Evolutionary conservation across 805 yeast species (phyloP).

Genomic region (Starmera dryadoides): DNA sequence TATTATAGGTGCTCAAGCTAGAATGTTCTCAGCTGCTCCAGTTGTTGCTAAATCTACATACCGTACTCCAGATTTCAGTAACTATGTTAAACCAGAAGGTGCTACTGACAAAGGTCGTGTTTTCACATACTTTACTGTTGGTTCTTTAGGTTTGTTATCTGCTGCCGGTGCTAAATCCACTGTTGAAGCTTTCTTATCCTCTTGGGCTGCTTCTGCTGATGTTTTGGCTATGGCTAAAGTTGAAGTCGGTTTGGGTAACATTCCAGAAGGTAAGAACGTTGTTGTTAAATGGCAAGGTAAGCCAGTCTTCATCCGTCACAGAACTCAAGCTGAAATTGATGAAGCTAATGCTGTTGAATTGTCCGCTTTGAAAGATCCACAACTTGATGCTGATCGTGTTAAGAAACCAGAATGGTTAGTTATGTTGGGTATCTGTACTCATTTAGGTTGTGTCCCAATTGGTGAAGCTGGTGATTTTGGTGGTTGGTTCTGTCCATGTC

Average conservation of each 20-base stretch:
- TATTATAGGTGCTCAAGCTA: conserved; percentile 17
- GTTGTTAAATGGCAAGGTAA: conserved; percentile 99
- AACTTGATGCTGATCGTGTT: conserved; percentile 88
- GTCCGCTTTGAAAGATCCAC: conserved; percentile 83
- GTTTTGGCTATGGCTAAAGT: conserved; percentile 99
- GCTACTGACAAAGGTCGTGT: conserved; percentile 76
- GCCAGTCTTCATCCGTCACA: conserved; percentile 99
- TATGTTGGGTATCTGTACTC: conserved; percentile 99
- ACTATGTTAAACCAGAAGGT: conserved; percentile 63
- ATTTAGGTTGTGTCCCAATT: conserved; percentile 99
- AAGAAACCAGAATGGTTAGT: conserved; percentile 96
- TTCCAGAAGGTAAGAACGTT: conserved; percentile 97
- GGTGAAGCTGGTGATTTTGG: conserved; percentile 99
- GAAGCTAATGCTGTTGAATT: conserved; percentile 89
- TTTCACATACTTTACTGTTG: conserved; percentile 95
- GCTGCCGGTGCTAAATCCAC: conserved; percentile 97
- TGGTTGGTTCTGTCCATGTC: conserved; percentile 99
- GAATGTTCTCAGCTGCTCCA: conserved; percentile 29
- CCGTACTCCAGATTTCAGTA: conserved; percentile 86
- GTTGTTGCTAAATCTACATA: conserved; percentile 61
- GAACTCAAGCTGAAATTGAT: conserved; percentile 86
- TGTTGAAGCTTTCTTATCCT: conserved; percentile 83
- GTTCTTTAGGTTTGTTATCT: conserved; percentile 82
- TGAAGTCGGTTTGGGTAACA: conserved; percentile 87
- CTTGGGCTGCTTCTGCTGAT: conserved; percentile 98